These are phyloP conservation scores for Trametes gibbosa DNA, from an alignment of 768 basidiomycete species.

Conservation along the genomic window DNA sequence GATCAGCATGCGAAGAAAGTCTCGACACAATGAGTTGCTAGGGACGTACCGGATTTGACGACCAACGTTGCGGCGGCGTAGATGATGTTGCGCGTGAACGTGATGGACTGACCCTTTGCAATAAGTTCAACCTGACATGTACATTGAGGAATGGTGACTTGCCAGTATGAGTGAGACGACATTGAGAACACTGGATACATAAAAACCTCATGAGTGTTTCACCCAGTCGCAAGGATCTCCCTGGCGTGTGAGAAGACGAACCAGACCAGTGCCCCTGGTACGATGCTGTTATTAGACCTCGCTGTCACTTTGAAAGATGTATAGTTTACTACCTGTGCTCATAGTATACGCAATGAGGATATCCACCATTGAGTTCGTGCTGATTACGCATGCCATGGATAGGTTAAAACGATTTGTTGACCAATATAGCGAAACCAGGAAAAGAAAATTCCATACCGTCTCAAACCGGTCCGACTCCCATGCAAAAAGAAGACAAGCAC, in stretches of 20 bases:
- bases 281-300: neutral
- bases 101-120: neutral
- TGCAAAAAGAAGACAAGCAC: neutral
- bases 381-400: neutral
- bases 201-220: neutral
- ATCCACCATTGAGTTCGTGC: neutral
- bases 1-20: neutral
- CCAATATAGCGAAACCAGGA: neutral
- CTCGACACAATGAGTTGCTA: neutral
- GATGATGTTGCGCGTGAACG: neutral
- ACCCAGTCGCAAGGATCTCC: neutral
- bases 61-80: neutral
- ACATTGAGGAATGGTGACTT: neutral
- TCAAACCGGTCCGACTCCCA: neutral
- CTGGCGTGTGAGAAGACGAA: neutral
- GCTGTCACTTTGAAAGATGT: neutral
- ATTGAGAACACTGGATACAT: neutral
- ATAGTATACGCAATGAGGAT: neutral
- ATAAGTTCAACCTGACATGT: neutral
- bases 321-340: neutral
- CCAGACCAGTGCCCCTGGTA: neutral
- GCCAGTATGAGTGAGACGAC: neutral
- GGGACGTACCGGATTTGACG: neutral
- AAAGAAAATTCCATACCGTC: neutral
- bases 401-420: neutral